Percentiles rank a stretch among this genome's conserved stretches.
phyloP scores from a whole-genome alignment of 2,329 filamentous ascomycete genomes.

The Fusarium burgessii region DNA sequence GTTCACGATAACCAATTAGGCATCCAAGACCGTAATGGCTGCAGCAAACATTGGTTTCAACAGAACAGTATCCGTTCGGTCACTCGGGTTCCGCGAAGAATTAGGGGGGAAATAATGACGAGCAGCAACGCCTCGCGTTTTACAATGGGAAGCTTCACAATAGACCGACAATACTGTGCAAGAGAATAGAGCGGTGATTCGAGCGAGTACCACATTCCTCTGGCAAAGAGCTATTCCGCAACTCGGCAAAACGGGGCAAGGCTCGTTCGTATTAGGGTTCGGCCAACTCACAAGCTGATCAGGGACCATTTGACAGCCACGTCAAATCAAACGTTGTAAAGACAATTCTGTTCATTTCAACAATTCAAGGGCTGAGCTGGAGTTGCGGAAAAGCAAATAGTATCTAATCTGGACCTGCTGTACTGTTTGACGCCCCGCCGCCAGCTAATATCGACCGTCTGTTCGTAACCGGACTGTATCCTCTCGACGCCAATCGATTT shows the following conservation, averaged over 20 bases:
- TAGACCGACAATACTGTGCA: not conserved
- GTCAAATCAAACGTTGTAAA: not conserved
- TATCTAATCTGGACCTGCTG: not conserved
- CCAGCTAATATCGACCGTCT: constrained; percentile 1
- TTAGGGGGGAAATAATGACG: not conserved
- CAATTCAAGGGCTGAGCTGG: not conserved
- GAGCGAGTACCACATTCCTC: constrained; percentile 29
- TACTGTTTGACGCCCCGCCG: constrained; percentile 4
- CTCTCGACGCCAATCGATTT: not conserved
- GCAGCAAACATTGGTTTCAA: constrained; percentile 9
- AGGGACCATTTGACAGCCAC: constrained; percentile 22
- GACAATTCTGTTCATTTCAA: constrained; percentile 1
- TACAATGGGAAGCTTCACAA: constrained; percentile 14
- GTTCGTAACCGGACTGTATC: not conserved
- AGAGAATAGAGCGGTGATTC: not conserved
- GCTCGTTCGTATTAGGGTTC: constrained; percentile 1
- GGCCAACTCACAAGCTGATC: constrained; percentile 14
- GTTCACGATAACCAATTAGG: constrained; percentile 1
- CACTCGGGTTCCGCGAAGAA: constrained; percentile 12
- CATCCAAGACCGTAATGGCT: constrained; percentile 11
- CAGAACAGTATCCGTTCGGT: constrained; percentile 4
- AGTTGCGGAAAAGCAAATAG: constrained; percentile 17
- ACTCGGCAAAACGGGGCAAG: constrained; percentile 1
- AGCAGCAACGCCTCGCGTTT: constrained; percentile 3
- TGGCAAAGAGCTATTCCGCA: constrained; percentile 12